Evolutionary conservation across 2,329 filamentous ascomycete species (phyloP).

Genomic region (Pseudogymnoascus sp.): DNA sequence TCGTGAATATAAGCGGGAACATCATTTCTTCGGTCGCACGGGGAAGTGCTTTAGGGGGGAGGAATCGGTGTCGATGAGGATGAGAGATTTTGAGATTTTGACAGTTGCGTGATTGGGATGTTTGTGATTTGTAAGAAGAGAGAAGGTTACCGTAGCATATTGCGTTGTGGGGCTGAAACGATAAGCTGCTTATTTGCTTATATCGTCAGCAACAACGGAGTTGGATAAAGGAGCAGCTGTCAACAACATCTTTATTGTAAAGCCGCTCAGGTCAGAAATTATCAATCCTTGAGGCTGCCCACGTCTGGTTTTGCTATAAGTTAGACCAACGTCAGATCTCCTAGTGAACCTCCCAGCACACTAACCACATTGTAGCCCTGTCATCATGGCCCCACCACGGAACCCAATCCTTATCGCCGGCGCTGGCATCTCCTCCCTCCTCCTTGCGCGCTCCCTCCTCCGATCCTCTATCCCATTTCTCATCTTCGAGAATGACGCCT

Average conservation of each 20-base stretch:
- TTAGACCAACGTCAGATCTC: neutral
- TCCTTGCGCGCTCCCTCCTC: constrained; percentile 31
- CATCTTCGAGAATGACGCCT: constrained; percentile 37
- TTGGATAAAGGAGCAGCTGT: neutral
- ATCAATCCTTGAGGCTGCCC: neutral
- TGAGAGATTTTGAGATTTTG: neutral
- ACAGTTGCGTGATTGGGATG: neutral
- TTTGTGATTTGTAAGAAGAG: neutral
- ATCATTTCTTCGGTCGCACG: neutral
- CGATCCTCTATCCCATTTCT: constrained; percentile 30
- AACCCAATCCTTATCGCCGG: constrained; percentile 36
- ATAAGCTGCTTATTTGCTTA: neutral
- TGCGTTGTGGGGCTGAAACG: neutral
- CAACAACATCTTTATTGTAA: neutral
- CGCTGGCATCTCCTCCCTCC: constrained; percentile 31
- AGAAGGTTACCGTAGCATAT: neutral
- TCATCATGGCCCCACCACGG: constrained; percentile 3
- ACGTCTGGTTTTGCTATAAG: neutral
- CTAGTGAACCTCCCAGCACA: neutral
- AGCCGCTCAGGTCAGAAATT: neutral
- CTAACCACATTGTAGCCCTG: neutral
- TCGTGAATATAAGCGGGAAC: neutral
- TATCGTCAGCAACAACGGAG: neutral
- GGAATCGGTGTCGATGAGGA: neutral
- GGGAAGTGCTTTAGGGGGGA: neutral